phyloP scores from a whole-genome alignment of 2,329 filamentous ascomycete species.

The Botrytis hyacinthi region DNA sequence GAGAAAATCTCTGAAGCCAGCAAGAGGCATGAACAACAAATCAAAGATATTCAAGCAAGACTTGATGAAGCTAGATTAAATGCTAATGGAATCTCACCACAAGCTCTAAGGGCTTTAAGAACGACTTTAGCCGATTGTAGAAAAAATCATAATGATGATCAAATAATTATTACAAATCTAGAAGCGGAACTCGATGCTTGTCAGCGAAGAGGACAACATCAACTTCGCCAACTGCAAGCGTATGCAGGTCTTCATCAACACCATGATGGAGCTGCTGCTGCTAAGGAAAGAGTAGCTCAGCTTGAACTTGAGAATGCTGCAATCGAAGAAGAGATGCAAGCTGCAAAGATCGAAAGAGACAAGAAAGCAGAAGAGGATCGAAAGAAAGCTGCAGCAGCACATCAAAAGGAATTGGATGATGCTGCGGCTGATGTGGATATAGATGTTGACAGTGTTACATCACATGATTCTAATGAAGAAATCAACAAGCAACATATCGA shows the following conservation, averaged over 20 bases:
- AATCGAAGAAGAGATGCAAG: not conserved
- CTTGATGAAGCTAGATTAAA: slow-evolving; percentile 7
- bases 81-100: slow-evolving; percentile 7
- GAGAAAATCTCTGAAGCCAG: not conserved
- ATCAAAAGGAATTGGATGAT: not conserved
- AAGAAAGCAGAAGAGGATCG: not conserved
- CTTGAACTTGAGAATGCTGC: not conserved
- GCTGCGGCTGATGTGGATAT: not conserved
- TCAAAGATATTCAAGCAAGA: not conserved
- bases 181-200: slow-evolving; percentile 1
- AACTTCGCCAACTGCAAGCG: not conserved
- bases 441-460: not conserved
- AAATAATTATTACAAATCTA: not conserved
- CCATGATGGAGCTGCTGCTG: not conserved
- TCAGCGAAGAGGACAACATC: not conserved
- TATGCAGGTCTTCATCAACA: not conserved
- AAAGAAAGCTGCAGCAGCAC: not conserved
- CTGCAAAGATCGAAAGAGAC: not conserved
- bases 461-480: slow-evolving; percentile 5
- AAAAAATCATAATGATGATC: not conserved
- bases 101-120: not conserved
- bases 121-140: not conserved
- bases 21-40: not conserved
- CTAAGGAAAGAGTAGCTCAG: not conserved
- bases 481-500: slow-evolving; percentile 7